Evolutionary conservation across 306 rosid genomes (phyloP), one percentile per base, ranked within the genome.

Genomic region (Acacia acuminata): DNA sequence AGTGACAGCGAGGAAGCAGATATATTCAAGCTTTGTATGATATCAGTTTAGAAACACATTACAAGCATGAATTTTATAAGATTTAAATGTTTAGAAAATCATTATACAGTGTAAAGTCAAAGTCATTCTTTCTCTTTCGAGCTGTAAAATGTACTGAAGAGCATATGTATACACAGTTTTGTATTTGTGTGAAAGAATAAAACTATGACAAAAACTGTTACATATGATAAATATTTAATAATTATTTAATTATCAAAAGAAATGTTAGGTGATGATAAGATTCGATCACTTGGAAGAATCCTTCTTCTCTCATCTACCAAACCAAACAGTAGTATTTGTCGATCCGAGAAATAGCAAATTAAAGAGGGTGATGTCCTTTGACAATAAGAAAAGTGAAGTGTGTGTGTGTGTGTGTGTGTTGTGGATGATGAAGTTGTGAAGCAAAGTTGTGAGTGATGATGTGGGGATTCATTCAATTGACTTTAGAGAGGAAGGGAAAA

Each of bases 391-490:
- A 71, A 43, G 55, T 11, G 75, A 12, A 4, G 27, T n/a, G 27
- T 3, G 13, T 47, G 13, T 5, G 27, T n/a, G 27, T 3, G 13
- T 47, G 13, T 5, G n/a, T 8, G 7, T 20, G 27, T 42, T 56
- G 64, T 12, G 34, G 34, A 19, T 48, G 73, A 42, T 71, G 27
- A 22, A 30, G 58, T 1, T 45, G 58, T 45, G 24, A 27, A 3
- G 27, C n/a, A 14, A n/a, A 56, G 38, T 58, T 58, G 64, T 22
- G 64, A 17, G 63, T 7, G 20, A 19, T 51, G 61, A 19, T 51
- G 61, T 20, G 78, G 51, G 68, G 38, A 51, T 71, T 44, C n/a
- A 14, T 71, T 36, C 45, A 56, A 56, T 75, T 56, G 79, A 55
- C 79, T 75, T 70, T 75, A 11, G 47, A 36, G 34, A 30, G 12